A percentile compares a stretch with the other conserved stretches of the same genome.
phyloP scores from a whole-genome alignment of 352 stramenopile genomes.

The Globisporangium ultimum region DNA sequence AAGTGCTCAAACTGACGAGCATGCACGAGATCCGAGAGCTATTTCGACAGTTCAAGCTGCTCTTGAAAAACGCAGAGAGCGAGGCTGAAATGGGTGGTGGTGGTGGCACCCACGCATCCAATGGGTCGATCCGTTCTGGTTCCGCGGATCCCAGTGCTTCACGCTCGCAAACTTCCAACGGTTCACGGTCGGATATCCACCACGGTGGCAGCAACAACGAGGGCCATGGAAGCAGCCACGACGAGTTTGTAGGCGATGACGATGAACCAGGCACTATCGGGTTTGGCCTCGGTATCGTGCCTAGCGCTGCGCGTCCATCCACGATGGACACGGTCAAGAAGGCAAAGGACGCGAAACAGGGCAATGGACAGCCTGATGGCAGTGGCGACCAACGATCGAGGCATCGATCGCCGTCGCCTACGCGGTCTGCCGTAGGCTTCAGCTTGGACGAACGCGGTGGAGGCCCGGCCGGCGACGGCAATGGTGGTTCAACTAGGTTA shows the following conservation, averaged over 20 bases:
- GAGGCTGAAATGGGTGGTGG: neutral
- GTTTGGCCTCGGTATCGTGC: slow-evolving; percentile 57
- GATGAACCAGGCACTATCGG: slow-evolving; percentile 49
- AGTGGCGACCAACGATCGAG: slow-evolving; percentile 12
- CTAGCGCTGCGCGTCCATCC: slow-evolving; percentile 48
- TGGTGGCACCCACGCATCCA: slow-evolving; percentile 9
- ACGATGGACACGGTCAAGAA: slow-evolving; percentile 62
- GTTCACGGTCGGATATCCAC: slow-evolving; percentile 39
- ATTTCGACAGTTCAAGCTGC: slow-evolving; percentile 89
- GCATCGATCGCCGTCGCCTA: slow-evolving; percentile 34
- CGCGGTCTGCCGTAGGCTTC: slow-evolving; percentile 16
- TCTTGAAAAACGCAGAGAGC: slow-evolving; percentile 64
- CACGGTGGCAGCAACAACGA: slow-evolving; percentile 14
- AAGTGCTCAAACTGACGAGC: slow-evolving; percentile 71
- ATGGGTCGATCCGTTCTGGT: slow-evolving; percentile 25
- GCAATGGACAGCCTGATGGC: neutral
- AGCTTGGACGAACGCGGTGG: slow-evolving; percentile 9
- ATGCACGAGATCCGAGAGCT: slow-evolving; percentile 91
- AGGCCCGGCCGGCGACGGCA: too few relatives aligned
- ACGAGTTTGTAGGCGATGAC: slow-evolving; percentile 52
- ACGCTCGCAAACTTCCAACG: slow-evolving; percentile 45
- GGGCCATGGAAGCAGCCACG: slow-evolving; percentile 13
- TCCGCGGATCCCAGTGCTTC: slow-evolving; percentile 57
- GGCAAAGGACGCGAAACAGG: slow-evolving; percentile 8
- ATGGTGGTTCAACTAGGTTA: too few relatives aligned